These are phyloP conservation scores for Juglanconis juglandina DNA, from an alignment of 2,329 filamentous ascomycete species.

Conservation along the genomic window DNA sequence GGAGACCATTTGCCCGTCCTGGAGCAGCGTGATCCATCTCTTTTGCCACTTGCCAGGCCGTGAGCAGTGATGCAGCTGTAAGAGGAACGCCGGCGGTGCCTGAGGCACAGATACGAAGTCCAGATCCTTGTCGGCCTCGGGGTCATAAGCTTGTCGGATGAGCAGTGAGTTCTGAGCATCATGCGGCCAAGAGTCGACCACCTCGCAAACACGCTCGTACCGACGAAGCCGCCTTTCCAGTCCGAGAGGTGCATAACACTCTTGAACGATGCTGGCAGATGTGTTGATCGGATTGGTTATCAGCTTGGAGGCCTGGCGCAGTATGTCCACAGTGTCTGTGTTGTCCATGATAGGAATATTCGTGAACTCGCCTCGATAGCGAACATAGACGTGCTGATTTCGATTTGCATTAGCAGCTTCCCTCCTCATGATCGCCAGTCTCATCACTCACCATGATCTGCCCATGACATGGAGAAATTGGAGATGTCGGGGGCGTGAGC, in stretches of 20 bases:
- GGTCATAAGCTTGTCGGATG: slow-evolving; percentile 57
- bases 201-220: slow-evolving; percentile 81
- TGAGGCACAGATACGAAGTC: slow-evolving; percentile 61
- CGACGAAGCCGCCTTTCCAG: slow-evolving; percentile 78
- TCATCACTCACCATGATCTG: slow-evolving; percentile 65
- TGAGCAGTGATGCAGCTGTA: slow-evolving; percentile 77
- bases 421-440: background rate
- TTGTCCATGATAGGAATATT: slow-evolving; percentile 69
- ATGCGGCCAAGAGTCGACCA: slow-evolving; percentile 89
- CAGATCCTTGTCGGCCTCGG: slow-evolving; percentile 58
- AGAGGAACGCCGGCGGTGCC: slow-evolving; percentile 65
- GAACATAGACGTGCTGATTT: slow-evolving; percentile 63
- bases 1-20: slow-evolving; percentile 67
- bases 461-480: slow-evolving; percentile 75
- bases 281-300: slow-evolving; percentile 64
- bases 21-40: slow-evolving; percentile 69
- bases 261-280: slow-evolving; percentile 67
- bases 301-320: slow-evolving; percentile 62
- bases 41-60: slow-evolving; percentile 86
- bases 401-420: slow-evolving; percentile 24
- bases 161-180: slow-evolving; percentile 74
- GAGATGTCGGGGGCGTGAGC: slow-evolving; percentile 38
- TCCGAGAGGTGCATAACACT: slow-evolving; percentile 71
- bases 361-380: slow-evolving; percentile 67
- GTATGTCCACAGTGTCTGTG: slow-evolving; percentile 71